A percentile compares a stretch with the other conserved stretches of the same genome.
Conservation (phyloP, 495 filamentous ascomycete genomes). For the Penicillium lividum region DNA sequence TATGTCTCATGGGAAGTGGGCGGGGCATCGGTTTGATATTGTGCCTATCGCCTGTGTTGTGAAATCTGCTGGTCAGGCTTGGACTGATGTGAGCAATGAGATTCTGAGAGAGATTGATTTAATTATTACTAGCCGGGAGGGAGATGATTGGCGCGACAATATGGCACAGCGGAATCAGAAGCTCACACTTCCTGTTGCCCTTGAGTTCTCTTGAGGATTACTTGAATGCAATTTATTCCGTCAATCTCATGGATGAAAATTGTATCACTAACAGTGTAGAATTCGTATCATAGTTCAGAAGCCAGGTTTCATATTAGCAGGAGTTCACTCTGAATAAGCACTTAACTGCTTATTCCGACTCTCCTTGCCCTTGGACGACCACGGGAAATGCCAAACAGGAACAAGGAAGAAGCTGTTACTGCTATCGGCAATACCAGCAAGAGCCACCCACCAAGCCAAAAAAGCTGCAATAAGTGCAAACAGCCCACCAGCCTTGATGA, state of each 20-base stretch:
- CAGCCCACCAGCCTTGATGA: conserved; percentile 73
- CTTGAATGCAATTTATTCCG: no score
- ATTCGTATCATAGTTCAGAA: background rate
- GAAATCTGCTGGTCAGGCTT: background rate
- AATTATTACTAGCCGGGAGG: conserved; percentile 8
- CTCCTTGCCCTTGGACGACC: conserved; percentile 70
- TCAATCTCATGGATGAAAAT: no score
- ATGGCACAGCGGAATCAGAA: conserved; percentile 10
- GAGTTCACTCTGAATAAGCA: conserved; percentile 61
- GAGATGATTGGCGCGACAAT: conserved; percentile 22
- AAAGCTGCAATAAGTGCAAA: conserved; percentile 83
- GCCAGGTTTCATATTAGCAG: background rate
- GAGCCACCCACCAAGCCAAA: conserved; percentile 86
- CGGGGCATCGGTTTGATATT: conserved; percentile 24
- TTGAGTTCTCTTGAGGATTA: background rate
- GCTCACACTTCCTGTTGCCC: background rate
- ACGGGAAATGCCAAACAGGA: conserved; percentile 89
- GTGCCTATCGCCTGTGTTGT: conserved; percentile 6
- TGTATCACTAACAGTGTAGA: no score
- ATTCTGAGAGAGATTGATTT: conserved; percentile 19
- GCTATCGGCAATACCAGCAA: conserved; percentile 82
- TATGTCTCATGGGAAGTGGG: conserved; percentile 22
- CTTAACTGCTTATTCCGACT: conserved; percentile 45
- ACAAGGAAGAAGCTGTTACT: conserved; percentile 85
- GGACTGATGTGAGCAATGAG: conserved; percentile 23